Evolutionary conservation across 1,139 yeast species (phyloP), one percentile per base, ranked within the genome.

Genomic region (Candida sp.): DNA sequence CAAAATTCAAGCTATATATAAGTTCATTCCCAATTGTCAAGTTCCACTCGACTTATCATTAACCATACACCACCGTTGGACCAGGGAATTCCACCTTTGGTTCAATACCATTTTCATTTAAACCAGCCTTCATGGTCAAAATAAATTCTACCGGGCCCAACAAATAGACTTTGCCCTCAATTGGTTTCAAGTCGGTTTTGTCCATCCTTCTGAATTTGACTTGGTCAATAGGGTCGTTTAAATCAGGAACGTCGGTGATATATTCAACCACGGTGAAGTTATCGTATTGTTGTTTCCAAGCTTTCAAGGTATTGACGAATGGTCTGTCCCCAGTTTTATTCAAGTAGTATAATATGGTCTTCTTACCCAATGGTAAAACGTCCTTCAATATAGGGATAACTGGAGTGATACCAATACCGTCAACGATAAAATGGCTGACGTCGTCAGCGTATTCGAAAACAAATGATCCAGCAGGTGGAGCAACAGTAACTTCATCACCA

Each of bases 351-450:
- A 71, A 47, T 9, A 46, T 57, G 8, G 68, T 72, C 11, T 52
- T 53, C 46, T 61, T 57, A 3, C 62, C 64, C 21, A 55, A 53
- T 12, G 45, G 44, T 41, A 66, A 54, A 4, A 72, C 72, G 12
- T 63, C 54, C 50, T 76, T 77, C 29, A 75, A 55, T 57, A 82
- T 76, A 6, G 86, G 65, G 40, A 81, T 55, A 44, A 81, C 50
- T 36, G 90, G 89, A 2, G 89, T 84, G 45, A 82, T 77, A 49
- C 89, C 90, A 50, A 82, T 81, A 43, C 89, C 90, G 42, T 83
- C 86, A 25, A 79, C 74, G 43, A 81, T 60, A 36, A 82, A 60
- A 7, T 65, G 54, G 3, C 79, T 66, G 21, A 75, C 65, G 22
- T 74, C 72, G 8, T 25, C 39, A 19, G 56, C 49, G 33, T 55